These are phyloP conservation scores for Thalassiosira sp. DNA, from an alignment of 352 stramenopile species.

Conservation along the genomic window DNA sequence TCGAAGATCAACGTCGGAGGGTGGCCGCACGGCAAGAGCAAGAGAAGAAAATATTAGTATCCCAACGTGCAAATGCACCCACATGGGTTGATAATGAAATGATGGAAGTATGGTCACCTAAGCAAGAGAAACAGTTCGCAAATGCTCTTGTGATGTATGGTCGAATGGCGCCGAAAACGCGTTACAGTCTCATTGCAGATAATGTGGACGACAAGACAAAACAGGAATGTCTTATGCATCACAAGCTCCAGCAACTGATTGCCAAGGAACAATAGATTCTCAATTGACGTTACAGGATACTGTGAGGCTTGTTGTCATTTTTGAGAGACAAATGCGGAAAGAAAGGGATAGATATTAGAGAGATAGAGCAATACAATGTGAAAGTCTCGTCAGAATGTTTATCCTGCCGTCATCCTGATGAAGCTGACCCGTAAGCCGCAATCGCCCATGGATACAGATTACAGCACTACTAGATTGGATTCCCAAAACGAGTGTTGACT, in stretches of 20 bases:
- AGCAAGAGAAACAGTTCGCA: conserved; percentile 41
- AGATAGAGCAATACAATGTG: background rate
- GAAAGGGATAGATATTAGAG: no score
- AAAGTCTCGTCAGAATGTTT: background rate
- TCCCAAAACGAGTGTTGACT: background rate
- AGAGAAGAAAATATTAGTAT: background rate
- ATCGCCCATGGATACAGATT: no score
- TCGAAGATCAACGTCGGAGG: background rate
- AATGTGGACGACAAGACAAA: conserved; percentile 31
- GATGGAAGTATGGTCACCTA: conserved; percentile 29
- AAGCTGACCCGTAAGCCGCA: background rate
- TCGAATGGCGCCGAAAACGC: conserved; percentile 26
- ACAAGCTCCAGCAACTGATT: conserved; percentile 25
- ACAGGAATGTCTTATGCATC: conserved; percentile 34
- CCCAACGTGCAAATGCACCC: background rate
- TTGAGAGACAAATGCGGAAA: no score
- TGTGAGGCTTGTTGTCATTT: no score
- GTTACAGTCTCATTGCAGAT: conserved; percentile 32
- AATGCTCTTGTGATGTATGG: conserved; percentile 11
- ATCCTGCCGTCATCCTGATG: background rate
- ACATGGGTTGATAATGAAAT: conserved; percentile 38
- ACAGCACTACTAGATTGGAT: background rate
- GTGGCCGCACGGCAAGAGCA: background rate
- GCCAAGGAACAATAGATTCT: conserved; percentile 2
- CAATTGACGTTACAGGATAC: background rate